These are phyloP conservation scores for Globisporangium polare DNA, from an alignment of 352 stramenopile genomes.

Conservation along the genomic window DNA sequence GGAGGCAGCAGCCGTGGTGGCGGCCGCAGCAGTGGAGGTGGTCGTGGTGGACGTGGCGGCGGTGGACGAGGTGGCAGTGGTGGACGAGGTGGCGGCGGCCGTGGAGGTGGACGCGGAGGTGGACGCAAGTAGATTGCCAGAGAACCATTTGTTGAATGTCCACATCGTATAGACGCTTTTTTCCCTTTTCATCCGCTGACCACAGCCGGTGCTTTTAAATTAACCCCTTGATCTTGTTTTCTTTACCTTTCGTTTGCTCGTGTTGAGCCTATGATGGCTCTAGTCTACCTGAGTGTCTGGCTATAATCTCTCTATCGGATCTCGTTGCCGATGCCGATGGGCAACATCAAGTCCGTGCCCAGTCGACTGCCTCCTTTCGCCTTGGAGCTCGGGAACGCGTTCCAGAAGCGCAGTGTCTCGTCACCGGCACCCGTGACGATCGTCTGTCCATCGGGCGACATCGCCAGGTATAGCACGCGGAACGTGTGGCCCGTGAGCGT, in stretches of 20 bases:
- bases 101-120: conserved; percentile 22
- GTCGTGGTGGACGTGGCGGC: conserved; percentile 21
- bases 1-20: conserved; percentile 18
- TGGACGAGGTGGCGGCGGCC: conserved; percentile 15
- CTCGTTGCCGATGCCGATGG: conserved; percentile 46
- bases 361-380: conserved; percentile 41
- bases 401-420: conserved; percentile 98
- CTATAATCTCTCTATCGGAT: conserved; percentile 37
- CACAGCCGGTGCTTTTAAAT: neutral
- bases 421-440: conserved; percentile 97
- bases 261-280: conserved; percentile 10
- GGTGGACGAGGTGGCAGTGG: conserved; percentile 18
- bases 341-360: conserved; percentile 52
- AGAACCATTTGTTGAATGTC: neutral
- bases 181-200: neutral
- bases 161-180: conserved; percentile 5
- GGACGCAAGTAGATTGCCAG: conserved; percentile 41
- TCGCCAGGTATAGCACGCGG: conserved; percentile 95
- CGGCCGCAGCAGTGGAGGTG: conserved; percentile 23
- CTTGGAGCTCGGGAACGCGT: conserved; percentile 92
- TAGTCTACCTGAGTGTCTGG: conserved; percentile 5
- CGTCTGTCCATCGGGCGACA: conserved; percentile 95
- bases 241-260: conserved; percentile 3
- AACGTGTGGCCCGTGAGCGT: conserved; percentile 96
- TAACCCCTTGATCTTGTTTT: conserved; percentile 7